Percentiles rank a stretch among this genome's conserved stretches.
These are phyloP conservation scores for Syzygium malaccense DNA, from an alignment of 441 rosid species.

Conservation along the genomic window DNA sequence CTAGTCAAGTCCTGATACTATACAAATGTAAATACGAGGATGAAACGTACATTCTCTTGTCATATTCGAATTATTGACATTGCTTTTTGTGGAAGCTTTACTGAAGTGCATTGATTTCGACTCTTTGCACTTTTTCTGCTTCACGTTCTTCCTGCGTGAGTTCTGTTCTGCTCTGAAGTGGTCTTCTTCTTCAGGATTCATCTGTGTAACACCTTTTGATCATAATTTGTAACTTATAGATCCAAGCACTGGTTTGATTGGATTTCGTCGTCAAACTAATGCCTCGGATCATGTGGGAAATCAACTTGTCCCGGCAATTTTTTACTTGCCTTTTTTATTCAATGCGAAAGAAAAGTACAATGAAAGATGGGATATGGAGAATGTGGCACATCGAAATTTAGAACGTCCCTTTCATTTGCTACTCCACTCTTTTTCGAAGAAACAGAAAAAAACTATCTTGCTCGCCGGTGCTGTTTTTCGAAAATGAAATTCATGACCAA, in stretches of 20 bases:
- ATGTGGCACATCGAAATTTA: background rate
- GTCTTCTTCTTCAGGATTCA: background rate
- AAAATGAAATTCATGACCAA: background rate
- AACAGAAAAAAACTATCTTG: background rate
- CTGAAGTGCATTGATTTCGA: background rate
- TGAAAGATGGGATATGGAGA: background rate
- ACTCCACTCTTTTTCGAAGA: background rate
- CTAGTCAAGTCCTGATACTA: background rate
- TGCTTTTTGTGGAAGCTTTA: background rate
- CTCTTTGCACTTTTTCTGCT: background rate
- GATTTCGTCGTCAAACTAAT: background rate
- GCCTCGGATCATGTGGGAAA: background rate
- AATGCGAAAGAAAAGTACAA: background rate
- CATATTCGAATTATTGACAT: background rate
- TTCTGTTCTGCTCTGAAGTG: background rate
- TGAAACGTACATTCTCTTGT: background rate
- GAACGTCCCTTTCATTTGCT: background rate
- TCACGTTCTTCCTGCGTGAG: background rate
- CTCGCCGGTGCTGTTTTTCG: background rate
- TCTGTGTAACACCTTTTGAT: background rate
- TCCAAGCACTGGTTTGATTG: background rate
- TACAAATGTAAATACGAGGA: background rate
- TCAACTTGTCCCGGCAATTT: background rate
- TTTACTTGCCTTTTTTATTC: background rate
- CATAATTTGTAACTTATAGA: background rate